phyloP scores from a whole-genome alignment of 176 grass and related monocot species.

The Luzula sylvatica region DNA sequence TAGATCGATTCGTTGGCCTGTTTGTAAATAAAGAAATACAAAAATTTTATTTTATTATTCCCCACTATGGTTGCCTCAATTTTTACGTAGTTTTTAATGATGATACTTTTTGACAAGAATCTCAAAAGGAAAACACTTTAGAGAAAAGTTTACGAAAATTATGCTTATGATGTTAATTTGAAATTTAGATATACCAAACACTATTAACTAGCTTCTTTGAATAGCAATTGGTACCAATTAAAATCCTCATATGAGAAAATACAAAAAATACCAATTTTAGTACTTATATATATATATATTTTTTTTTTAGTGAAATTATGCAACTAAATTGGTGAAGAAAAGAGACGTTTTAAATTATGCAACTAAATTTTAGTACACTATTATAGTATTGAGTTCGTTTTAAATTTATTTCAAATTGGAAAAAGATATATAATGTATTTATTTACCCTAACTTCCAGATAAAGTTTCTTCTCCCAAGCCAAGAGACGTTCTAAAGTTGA shows the following conservation, averaged over 20 bases:
- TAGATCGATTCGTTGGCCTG: not conserved
- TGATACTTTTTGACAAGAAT: not conserved
- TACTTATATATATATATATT: too few relatives aligned
- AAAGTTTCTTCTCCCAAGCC: constrained; percentile 99
- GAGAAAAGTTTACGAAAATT: not conserved
- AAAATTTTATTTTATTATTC: constrained; percentile 12
- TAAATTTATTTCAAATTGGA: too few relatives aligned
- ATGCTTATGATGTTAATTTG: not conserved
- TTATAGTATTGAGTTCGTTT: not conserved
- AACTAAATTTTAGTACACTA: not conserved
- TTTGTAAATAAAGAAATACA: not conserved
- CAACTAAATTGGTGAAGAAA: too few relatives aligned
- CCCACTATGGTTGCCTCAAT: not conserved
- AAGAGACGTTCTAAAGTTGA: constrained; percentile 85
- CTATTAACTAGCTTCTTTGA: not conserved
- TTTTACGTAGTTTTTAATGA: not conserved
- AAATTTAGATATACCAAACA: not conserved
- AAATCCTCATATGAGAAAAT: constrained; percentile 5
- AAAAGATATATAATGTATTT: too few relatives aligned
- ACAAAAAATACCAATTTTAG: constrained; percentile 4
- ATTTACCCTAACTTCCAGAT: constrained; percentile 94
- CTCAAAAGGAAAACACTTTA: not conserved
- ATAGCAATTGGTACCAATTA: constrained; percentile 1
- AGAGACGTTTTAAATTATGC: too few relatives aligned
- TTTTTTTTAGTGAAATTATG: constrained; percentile 12